phyloP scores from a whole-genome alignment of 441 rosid species.

The Viola pubescens region DNA sequence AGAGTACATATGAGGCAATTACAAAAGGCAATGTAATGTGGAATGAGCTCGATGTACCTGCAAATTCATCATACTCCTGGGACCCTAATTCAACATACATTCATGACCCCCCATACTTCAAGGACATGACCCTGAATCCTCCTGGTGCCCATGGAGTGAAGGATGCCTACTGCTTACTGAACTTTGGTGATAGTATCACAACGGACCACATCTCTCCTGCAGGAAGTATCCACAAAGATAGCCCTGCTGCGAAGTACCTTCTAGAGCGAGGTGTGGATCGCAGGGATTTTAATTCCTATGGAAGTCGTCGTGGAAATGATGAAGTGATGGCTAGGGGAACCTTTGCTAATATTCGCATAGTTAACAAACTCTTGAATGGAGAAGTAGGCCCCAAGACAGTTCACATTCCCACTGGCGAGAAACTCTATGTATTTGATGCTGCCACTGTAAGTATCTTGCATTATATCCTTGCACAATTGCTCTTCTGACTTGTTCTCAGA shows the following conservation, averaged over 20 bases:
- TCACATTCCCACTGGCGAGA: constrained; percentile 39
- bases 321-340: constrained; percentile 44
- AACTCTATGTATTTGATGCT: constrained; percentile 27
- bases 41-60: constrained; percentile 60
- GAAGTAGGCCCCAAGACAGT: constrained; percentile 39
- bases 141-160: constrained; percentile 71
- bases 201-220: constrained; percentile 95
- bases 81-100: constrained; percentile 78
- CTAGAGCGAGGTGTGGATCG: constrained; percentile 19
- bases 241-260: constrained; percentile 81
- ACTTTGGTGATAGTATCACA: constrained; percentile 80
- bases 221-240: constrained; percentile 79
- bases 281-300: constrained; percentile 38
- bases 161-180: constrained; percentile 83
- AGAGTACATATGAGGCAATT: constrained; percentile 65
- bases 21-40: constrained; percentile 82
- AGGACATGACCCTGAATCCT: constrained; percentile 79
- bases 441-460: constrained; percentile 11
- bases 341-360: constrained; percentile 34
- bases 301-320: constrained; percentile 38
- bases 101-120: constrained; percentile 91
- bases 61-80: constrained; percentile 53
- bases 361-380: constrained; percentile 33
- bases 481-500: no score
- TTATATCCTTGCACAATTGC: no score